Percentiles rank a stretch among this genome's conserved stretches.
These are phyloP conservation scores for Alternaria ethzedia DNA, from an alignment of 2,329 filamentous ascomycete genomes.

Conservation along the genomic window DNA sequence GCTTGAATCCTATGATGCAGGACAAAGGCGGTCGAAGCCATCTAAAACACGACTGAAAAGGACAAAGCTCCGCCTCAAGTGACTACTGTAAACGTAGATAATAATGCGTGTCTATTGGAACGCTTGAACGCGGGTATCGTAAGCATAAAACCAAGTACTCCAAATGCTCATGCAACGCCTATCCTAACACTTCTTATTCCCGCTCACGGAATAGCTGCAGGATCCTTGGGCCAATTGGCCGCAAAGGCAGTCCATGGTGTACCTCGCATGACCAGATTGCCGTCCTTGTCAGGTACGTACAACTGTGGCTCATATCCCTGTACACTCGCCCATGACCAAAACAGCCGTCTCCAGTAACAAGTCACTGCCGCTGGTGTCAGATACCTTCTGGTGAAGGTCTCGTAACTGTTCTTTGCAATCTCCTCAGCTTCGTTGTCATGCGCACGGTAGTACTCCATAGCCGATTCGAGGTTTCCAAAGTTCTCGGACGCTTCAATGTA, in stretches of 20 bases:
- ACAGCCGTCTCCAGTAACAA: slow-evolving; percentile 43
- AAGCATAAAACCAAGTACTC: slow-evolving; percentile 14
- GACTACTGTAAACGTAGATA: background rate
- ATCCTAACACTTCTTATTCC: slow-evolving; percentile 1
- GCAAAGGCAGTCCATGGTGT: slow-evolving; percentile 45
- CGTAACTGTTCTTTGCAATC: slow-evolving; percentile 40
- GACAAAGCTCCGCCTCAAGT: background rate
- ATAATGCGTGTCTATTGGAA: slow-evolving; percentile 6
- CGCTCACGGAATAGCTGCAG: slow-evolving; percentile 35
- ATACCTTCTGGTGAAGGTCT: slow-evolving; percentile 41
- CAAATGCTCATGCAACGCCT: slow-evolving; percentile 20
- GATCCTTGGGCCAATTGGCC: slow-evolving; percentile 43
- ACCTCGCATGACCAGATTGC: slow-evolving; percentile 37
- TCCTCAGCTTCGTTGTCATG: slow-evolving; percentile 38
- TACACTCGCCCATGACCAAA: slow-evolving; percentile 38
- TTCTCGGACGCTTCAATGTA: slow-evolving; percentile 43
- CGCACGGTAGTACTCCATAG: slow-evolving; percentile 40
- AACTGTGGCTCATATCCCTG: slow-evolving; percentile 40
- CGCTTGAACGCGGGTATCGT: slow-evolving; percentile 27
- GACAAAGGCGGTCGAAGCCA: background rate
- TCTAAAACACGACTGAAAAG: background rate
- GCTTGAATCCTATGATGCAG: background rate
- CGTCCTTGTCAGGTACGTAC: slow-evolving; percentile 31
- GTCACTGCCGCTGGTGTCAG: slow-evolving; percentile 43
- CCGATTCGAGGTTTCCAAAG: slow-evolving; percentile 39